Percentiles rank a stretch among this genome's conserved stretches.
Conservation (phyloP, 2,329 filamentous ascomycete genomes). For the Pseudocercospora fuligena region DNA sequence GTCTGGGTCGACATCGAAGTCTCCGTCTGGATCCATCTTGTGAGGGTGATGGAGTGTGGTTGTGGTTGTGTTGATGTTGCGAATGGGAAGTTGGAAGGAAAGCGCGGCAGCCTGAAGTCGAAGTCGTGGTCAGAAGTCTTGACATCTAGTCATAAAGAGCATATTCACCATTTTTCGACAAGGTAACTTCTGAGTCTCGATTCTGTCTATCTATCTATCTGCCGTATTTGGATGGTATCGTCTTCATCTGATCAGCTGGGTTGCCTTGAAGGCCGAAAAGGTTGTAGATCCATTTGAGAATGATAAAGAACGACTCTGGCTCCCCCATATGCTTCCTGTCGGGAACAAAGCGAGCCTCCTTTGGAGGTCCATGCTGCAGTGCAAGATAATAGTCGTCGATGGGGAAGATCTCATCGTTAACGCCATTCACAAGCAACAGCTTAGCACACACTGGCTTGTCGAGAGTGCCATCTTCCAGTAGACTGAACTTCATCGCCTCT, state of each 20-base stretch:
- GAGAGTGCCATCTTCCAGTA: conserved; percentile 61
- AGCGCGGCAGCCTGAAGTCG: background rate
- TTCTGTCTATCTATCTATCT: conserved; percentile 10
- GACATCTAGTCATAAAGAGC: background rate
- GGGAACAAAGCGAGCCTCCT: conserved; percentile 55
- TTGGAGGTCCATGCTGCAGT: conserved; percentile 57
- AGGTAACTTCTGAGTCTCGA: background rate
- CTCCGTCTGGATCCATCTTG: conserved; percentile 33
- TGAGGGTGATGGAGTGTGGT: background rate
- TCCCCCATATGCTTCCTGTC: conserved; percentile 58
- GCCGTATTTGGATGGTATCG: conserved; percentile 48
- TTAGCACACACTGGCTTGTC: conserved; percentile 54
- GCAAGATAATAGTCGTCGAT: conserved; percentile 65
- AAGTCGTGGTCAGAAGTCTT: background rate
- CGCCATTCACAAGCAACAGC: conserved; percentile 62
- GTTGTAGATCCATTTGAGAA: conserved; percentile 55
- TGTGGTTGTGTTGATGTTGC: background rate
- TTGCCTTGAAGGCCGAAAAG: conserved; percentile 52
- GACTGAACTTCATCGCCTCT: conserved; percentile 57
- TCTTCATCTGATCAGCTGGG: conserved; percentile 51
- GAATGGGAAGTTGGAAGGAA: background rate
- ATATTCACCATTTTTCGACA: background rate
- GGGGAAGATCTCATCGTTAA: conserved; percentile 65
- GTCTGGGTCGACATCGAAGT: conserved; percentile 54
- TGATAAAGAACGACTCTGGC: conserved; percentile 55